Base-by-base conservation (phyloP, 345 rosid species). In the Aquilaria yunnanensis region DNA sequence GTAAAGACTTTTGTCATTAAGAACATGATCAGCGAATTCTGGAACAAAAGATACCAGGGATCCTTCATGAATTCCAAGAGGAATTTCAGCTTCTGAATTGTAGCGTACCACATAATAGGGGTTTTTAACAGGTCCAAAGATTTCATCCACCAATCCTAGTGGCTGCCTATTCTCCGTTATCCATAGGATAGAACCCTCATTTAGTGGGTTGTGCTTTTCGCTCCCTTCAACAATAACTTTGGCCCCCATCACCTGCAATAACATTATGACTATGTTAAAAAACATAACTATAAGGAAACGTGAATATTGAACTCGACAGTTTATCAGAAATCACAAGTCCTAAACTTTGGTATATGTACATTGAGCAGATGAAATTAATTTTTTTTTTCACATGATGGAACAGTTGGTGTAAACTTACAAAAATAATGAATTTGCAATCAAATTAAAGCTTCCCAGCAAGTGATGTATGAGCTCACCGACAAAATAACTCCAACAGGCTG, bases 81-180 rank as follows among this genome's bases (percentile, higher is more conserved):
- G 96, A 64, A 89, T 81, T 67, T 89, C 96, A 62, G 78, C 81
- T 74, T 91, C 96, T 8, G 93, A 85, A 76, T 95, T 95, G 84
- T 80, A 95, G 72, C 99, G 74, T 62, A 95, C 93, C 45, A 87
- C 71, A 73, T 91, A 95, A 71, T 75, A 95, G 4, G 97, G 96
- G 63, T 79, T 85, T 61, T 82, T 84, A 0, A 94, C 96, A 2
- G 99, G 99, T 68, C 99, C 97, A 78, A 95, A 95, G 51, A 91
- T 76, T 80, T 95, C 99, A 71, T 95, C 97, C 14, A 95, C 78
- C 45, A 84, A 32, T 51, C 99, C 99, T 64, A 95, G 47, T 5
- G 96, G 94, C 7, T 67, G 60, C 75, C 86, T 80, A 32, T 60
- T 75, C 60, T 79, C 85, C 2, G 96, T 80, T 72, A 95, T 71